Percentiles rank a stretch among this genome's conserved stretches.
Evolutionary conservation across 1,284 basidiomycete genomes (phyloP).

Genomic region (Ceratobasidium sp.): DNA sequence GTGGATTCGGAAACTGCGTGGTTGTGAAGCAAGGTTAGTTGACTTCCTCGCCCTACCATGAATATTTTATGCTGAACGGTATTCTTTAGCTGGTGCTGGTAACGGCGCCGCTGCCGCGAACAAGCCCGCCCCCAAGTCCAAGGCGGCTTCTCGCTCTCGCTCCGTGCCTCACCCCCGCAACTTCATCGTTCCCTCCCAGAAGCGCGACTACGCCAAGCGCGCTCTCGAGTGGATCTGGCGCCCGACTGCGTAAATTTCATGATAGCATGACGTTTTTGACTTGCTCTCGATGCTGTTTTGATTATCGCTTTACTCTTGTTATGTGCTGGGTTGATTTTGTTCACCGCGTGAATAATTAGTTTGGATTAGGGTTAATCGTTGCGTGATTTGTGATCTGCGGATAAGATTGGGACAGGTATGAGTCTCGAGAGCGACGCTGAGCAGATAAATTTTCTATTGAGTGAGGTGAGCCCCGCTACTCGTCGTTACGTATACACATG

Average conservation of each 20-base stretch:
- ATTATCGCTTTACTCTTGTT: conserved; percentile 23
- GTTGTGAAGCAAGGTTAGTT: conserved; percentile 37
- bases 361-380: conserved; percentile 12
- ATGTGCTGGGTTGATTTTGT: conserved; percentile 6
- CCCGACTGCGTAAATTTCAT: conserved; percentile 4
- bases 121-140: conserved; percentile 27
- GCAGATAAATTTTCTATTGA: no score
- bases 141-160: conserved; percentile 24
- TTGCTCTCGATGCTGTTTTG: conserved; percentile 37
- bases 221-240: conserved; percentile 39
- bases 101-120: not conserved
- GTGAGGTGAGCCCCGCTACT: no score
- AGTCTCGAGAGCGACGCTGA: no score
- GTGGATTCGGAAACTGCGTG: conserved; percentile 43
- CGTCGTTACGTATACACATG: no score
- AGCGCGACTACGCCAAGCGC: conserved; percentile 34
- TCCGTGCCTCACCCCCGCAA: conserved; percentile 23
- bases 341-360: conserved; percentile 38
- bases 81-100: no score
- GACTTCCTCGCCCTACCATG: not conserved
- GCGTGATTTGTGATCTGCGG: no score
- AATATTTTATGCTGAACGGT: not conserved
- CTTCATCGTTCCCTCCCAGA: conserved; percentile 12
- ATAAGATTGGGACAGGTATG: no score
- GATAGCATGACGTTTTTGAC: conserved; percentile 16